These are phyloP conservation scores for Inga laurina DNA, from an alignment of 306 rosid species.

Conservation along the genomic window DNA sequence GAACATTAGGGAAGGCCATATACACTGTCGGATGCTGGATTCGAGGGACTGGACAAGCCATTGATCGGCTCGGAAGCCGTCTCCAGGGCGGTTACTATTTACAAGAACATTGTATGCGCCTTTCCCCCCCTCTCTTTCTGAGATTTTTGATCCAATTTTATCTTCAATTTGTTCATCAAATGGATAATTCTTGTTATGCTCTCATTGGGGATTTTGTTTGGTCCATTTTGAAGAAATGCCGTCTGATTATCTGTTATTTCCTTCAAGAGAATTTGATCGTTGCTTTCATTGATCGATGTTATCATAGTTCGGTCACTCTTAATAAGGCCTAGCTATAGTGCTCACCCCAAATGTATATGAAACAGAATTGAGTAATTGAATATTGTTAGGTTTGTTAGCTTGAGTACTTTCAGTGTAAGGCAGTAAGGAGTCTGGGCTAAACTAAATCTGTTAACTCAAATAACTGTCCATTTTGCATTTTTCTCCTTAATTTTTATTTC, in stretches of 20 bases:
- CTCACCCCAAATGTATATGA: neutral
- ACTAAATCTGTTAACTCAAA: neutral
- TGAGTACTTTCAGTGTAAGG: neutral
- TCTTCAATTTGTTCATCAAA: neutral
- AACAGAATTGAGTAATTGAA: neutral
- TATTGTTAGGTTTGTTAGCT: neutral
- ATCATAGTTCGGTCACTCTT: neutral
- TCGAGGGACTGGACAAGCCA: constrained; percentile 71
- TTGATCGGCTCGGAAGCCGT: constrained; percentile 67
- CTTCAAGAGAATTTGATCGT: neutral
- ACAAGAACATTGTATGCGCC: constrained; percentile 55
- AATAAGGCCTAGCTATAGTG: neutral
- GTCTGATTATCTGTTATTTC: neutral
- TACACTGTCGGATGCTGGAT: constrained; percentile 73
- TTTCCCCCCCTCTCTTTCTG: constrained; percentile 16
- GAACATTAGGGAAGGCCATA: constrained; percentile 62
- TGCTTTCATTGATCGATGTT: neutral
- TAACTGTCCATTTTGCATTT: neutral
- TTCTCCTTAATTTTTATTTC: neutral
- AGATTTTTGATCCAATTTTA: neutral
- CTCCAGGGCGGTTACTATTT: constrained; percentile 60
- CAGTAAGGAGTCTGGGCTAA: neutral
- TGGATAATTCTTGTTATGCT: neutral
- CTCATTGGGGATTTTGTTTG: neutral
- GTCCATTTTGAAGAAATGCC: neutral